A percentile compares a stretch with the other conserved stretches of the same genome.
Evolutionary conservation across 208 protist genomes (phyloP).

Genomic region (Wallacemonas sp.): DNA sequence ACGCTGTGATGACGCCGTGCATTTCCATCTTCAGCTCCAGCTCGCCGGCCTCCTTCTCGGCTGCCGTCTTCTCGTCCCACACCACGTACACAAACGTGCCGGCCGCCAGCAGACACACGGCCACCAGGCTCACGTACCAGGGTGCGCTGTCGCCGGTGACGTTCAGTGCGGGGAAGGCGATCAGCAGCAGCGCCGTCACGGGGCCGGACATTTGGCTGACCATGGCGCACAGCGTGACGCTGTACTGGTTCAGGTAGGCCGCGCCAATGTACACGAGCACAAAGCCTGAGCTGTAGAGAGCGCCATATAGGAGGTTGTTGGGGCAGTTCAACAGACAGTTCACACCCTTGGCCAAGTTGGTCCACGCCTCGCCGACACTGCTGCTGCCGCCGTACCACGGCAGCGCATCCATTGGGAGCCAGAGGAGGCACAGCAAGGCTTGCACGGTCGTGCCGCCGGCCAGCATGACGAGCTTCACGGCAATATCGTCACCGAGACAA

Average conservation of each 20-base stretch:
- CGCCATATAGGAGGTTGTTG: constrained; percentile 41
- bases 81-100: constrained; percentile 53
- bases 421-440: constrained; percentile 27
- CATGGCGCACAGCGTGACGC: constrained; percentile 68
- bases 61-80: constrained; percentile 49
- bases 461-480: constrained; percentile 68
- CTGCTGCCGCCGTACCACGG: constrained; percentile 56
- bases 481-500: constrained; percentile 38
- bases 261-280: constrained; percentile 48
- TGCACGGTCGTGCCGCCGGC: constrained; percentile 45
- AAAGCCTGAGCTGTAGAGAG: constrained; percentile 54
- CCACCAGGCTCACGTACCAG: constrained; percentile 45
- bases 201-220: constrained; percentile 58
- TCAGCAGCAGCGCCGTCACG: constrained; percentile 51
- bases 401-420: constrained; percentile 56
- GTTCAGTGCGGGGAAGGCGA: constrained; percentile 49
- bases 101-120: constrained; percentile 29
- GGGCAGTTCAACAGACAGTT: constrained; percentile 25
- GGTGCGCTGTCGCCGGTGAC: constrained; percentile 32
- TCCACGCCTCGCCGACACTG: constrained; percentile 34
- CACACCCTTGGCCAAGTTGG: constrained; percentile 27
- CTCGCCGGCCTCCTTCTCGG: constrained; percentile 43
- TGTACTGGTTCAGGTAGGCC: constrained; percentile 68
- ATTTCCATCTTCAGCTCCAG: constrained; percentile 40
- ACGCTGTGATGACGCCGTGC: constrained; percentile 24